Evolutionary conservation across 1,284 basidiomycete species (phyloP).

Genomic region (Peniophora sp.): DNA sequence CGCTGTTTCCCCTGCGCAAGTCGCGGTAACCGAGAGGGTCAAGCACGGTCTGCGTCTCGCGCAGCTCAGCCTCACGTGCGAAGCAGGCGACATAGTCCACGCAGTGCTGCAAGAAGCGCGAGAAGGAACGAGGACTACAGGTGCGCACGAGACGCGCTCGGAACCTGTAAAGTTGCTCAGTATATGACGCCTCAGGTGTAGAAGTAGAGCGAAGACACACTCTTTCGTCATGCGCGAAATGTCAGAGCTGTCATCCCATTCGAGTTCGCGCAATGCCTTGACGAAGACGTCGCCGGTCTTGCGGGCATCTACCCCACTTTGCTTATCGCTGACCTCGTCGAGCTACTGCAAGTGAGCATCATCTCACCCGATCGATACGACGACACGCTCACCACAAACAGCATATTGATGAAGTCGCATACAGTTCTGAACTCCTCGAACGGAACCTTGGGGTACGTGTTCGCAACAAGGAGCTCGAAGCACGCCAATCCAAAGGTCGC

Average conservation of each 20-base stretch:
- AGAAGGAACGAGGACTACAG: slow-evolving; percentile 1
- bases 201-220: slow-evolving; percentile 26
- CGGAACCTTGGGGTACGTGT: slow-evolving; percentile 52
- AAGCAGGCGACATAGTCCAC: slow-evolving; percentile 52
- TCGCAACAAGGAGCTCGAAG: slow-evolving; percentile 56
- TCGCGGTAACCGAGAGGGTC: slow-evolving; percentile 42
- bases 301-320: slow-evolving; percentile 46
- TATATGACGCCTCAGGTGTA: no score
- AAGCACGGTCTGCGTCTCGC: slow-evolving; percentile 46
- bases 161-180: no score
- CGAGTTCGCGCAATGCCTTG: slow-evolving; percentile 41
- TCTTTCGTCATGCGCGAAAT: slow-evolving; percentile 55
- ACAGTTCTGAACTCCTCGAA: slow-evolving; percentile 51
- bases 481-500: slow-evolving; percentile 52
- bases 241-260: slow-evolving; percentile 44
- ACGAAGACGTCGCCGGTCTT: slow-evolving; percentile 46
- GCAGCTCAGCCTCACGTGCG: slow-evolving; percentile 49
- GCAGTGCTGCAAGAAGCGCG: slow-evolving; percentile 47
- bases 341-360: slow-evolving; percentile 16
- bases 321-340: slow-evolving; percentile 66
- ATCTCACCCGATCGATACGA: no score
- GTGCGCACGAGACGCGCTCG: no score
- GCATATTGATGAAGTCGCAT: slow-evolving; percentile 59
- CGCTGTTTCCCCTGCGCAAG: slow-evolving; percentile 60
- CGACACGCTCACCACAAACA: slow-evolving; percentile 35